Base-by-base conservation (phyloP, 257 asterid species). In the Parsonsia alboflavescens region DNA sequence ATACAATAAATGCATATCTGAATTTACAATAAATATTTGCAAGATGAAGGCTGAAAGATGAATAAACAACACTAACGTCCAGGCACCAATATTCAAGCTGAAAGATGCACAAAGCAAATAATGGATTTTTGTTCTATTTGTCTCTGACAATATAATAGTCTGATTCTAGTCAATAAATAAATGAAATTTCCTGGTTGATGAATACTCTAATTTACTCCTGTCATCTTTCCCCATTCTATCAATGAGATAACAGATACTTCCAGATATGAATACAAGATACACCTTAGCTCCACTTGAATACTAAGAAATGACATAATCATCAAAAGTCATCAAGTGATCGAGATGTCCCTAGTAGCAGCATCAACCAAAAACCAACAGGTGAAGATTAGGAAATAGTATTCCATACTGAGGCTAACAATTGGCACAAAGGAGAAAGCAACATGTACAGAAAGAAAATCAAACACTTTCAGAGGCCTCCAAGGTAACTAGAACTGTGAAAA, bases 311-410 rank as follows among this genome's bases (percentile, higher is more conserved):
- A n/a, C 9, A 9, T 8, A 22, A 57, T 8, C 33, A n/a, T 57
- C 63, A 57, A n/a, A 57, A 57, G 15, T 22, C 19, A 22, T 57
- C 33, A 7, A 57, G 33, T 57, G 13, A 24, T 57, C 63, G n/a
- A n/a, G 63, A n/a, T 57, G 63, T n/a, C 63, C 21, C 46, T 33
- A 16, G 46, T 46, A 63, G 68, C 68, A 63, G 68, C 9, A 36
- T 63, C 45, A 63, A 61, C 42, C 3, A 28, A 30, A 59, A 61
- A 30, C 42, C 67, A 28, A 22, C 3, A 12, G 30, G 9, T 16
- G 68, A 63, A 36, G 4, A 63, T 63, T 16, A 3, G 15, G 36
- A 26, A 59, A 22, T 39, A 10, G 19, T 59, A 21, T n/a, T 19
- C 26, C 33, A 10, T 11, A 58, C 9, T 24, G 13, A 17, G 19